Evolutionary conservation across 176 grass and related monocot genomes (phyloP).

Genomic region (Juncus inflexus): DNA sequence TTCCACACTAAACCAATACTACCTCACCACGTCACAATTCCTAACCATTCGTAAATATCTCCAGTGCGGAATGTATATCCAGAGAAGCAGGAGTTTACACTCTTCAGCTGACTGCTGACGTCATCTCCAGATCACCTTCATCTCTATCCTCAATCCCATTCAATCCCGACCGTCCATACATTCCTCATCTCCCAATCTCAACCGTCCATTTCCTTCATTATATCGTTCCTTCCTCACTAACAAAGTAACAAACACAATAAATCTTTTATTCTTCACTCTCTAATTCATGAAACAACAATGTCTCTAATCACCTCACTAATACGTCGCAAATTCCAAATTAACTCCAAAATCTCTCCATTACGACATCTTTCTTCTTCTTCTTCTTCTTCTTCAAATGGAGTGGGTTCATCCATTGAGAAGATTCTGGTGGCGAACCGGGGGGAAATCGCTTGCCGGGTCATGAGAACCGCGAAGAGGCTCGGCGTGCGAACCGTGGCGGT

Average conservation of each 20-base stretch:
- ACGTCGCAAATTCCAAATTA: background rate
- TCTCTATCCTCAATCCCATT: slow-evolving; percentile 10
- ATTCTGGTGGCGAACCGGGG: slow-evolving; percentile 87
- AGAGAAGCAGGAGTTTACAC: slow-evolving; percentile 9
- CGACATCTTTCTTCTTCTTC: slow-evolving; percentile 28
- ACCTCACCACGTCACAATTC: background rate
- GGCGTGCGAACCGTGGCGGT: slow-evolving; percentile 77
- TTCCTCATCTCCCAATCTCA: background rate
- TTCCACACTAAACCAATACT: slow-evolving; percentile 5
- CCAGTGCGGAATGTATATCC: no score
- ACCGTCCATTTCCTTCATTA: slow-evolving; percentile 20
- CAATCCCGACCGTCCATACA: slow-evolving; percentile 12
- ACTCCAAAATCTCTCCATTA: background rate
- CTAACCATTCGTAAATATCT: background rate
- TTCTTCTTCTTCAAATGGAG: background rate
- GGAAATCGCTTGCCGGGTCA: slow-evolving; percentile 90
- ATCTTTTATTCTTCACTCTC: background rate
- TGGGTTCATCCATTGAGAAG: slow-evolving; percentile 45
- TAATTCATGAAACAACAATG: slow-evolving; percentile 11
- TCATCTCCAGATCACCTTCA: slow-evolving; percentile 13
- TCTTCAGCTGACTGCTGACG: slow-evolving; percentile 7
- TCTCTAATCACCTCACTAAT: background rate
- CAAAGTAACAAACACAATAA: background rate
- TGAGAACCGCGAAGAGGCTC: slow-evolving; percentile 56
- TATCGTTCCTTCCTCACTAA: background rate